A percentile compares a stretch with the other conserved stretches of the same genome.
phyloP scores from a whole-genome alignment of 2,329 filamentous ascomycete species.

The Aplosporella prunicola region DNA sequence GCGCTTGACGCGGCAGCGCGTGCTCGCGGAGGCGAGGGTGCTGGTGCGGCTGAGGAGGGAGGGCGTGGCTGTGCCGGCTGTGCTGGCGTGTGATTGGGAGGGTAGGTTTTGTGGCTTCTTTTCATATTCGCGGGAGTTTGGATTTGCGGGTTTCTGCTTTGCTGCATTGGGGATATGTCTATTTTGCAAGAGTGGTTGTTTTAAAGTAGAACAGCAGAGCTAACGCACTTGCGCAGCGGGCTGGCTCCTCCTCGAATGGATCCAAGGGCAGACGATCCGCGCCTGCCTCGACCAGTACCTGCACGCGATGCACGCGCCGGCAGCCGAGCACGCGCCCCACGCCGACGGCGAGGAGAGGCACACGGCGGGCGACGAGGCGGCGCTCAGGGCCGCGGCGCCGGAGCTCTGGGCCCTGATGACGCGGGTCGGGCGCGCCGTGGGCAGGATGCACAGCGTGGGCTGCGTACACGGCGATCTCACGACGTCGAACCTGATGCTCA shows the following conservation, averaged over 20 bases:
- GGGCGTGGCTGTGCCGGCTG: constrained; percentile 70
- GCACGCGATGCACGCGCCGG: constrained; percentile 2
- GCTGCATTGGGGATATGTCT: constrained; percentile 11
- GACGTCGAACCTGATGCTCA: constrained; percentile 91
- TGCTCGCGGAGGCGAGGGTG: constrained; percentile 81
- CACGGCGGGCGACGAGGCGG: background rate
- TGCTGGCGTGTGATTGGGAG: constrained; percentile 61
- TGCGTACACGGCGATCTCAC: constrained; percentile 93
- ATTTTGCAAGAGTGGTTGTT: too few species aligned
- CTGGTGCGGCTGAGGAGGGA: constrained; percentile 69
- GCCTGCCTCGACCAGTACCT: constrained; percentile 9
- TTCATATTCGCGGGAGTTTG: constrained; percentile 48
- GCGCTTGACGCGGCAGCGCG: constrained; percentile 75
- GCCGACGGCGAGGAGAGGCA: background rate
- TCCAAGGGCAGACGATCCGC: constrained; percentile 9
- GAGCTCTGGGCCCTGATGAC: constrained; percentile 54
- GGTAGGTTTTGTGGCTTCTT: constrained; percentile 26
- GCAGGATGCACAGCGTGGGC: constrained; percentile 69
- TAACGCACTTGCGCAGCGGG: background rate
- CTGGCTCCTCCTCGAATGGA: constrained; percentile 11
- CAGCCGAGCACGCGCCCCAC: background rate
- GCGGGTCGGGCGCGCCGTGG: constrained; percentile 62
- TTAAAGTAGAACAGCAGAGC: too few species aligned
- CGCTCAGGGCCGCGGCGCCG: constrained; percentile 4
- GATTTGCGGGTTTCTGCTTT: constrained; percentile 47